These are phyloP conservation scores for Simmondsia chinensis DNA, from an alignment of 148 eudicot genomes.

Conservation along the genomic window DNA sequence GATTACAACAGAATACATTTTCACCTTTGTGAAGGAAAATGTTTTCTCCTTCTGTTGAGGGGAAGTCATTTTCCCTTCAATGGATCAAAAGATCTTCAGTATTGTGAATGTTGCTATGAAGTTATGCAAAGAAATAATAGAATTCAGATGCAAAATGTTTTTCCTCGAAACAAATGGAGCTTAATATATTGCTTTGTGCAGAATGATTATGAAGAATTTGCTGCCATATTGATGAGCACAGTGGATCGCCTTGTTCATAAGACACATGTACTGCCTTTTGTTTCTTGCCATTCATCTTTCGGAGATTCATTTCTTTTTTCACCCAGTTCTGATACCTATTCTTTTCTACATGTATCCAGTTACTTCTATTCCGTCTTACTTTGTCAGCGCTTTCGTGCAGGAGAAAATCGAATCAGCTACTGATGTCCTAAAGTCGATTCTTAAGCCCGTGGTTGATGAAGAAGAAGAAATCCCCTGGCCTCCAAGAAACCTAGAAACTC, in stretches of 20 bases:
- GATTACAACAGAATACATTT: no score
- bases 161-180: neutral
- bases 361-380: neutral
- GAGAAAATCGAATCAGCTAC: constrained; percentile 91
- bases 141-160: neutral
- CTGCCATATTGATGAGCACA: constrained; percentile 69
- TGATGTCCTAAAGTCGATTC: constrained; percentile 80
- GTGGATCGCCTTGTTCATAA: constrained; percentile 85
- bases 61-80: no score
- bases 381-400: constrained; percentile 46
- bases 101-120: no score
- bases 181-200: constrained; percentile 26
- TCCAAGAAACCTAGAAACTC: constrained; percentile 76
- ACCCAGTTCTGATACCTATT: neutral
- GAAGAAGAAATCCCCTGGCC: constrained; percentile 86
- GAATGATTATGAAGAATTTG: constrained; percentile 97
- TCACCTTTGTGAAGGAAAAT: no score
- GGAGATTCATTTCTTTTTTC: neutral
- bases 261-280: constrained; percentile 44
- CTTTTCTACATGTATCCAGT: neutral
- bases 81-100: no score
- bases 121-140: no score
- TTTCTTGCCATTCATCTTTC: constrained; percentile 10
- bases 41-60: no score
- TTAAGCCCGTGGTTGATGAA: constrained; percentile 61